A percentile compares a stretch with the other conserved stretches of the same genome.
These are phyloP conservation scores for Aegilops umbellulata DNA, from an alignment of 176 grass and related monocot species.

Conservation along the genomic window DNA sequence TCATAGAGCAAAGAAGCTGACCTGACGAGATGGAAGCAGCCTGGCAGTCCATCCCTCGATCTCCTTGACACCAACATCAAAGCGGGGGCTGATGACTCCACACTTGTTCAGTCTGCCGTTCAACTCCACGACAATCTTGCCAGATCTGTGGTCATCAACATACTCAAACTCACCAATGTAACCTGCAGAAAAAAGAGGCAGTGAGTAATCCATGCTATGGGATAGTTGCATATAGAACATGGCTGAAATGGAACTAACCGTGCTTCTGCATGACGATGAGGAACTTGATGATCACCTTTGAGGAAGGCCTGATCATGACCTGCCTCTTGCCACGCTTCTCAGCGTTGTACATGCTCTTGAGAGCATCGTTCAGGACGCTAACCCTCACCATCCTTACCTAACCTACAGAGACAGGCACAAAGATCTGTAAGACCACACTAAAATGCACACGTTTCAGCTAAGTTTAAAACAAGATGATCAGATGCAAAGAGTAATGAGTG, in stretches of 20 bases:
- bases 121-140: slow-evolving; percentile 44
- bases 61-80: slow-evolving; percentile 48
- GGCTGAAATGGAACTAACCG: slow-evolving; percentile 13
- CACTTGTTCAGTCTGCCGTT: slow-evolving; percentile 48
- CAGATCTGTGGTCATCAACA: slow-evolving; percentile 46
- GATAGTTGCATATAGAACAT: not conserved
- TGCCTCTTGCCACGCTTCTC: slow-evolving; percentile 50
- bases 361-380: slow-evolving; percentile 43
- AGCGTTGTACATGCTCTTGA: slow-evolving; percentile 49
- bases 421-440: not conserved
- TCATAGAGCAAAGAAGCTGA: slow-evolving; percentile 13
- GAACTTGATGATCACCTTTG: slow-evolving; percentile 49
- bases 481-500: not conserved
- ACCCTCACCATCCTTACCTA: slow-evolving; percentile 42
- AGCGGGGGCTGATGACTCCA: slow-evolving; percentile 46
- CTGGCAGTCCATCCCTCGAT: slow-evolving; percentile 43
- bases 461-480: not conserved
- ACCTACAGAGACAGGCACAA: not conserved
- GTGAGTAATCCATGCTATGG: not conserved
- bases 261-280: slow-evolving; percentile 54
- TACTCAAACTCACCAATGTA: slow-evolving; percentile 49
- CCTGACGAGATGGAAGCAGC: slow-evolving; percentile 45
- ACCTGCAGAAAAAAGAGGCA: not conserved
- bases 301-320: slow-evolving; percentile 40
- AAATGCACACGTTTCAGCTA: not conserved